phyloP scores from a whole-genome alignment of 306 rosid genomes.

The Malus sieversii region DNA sequence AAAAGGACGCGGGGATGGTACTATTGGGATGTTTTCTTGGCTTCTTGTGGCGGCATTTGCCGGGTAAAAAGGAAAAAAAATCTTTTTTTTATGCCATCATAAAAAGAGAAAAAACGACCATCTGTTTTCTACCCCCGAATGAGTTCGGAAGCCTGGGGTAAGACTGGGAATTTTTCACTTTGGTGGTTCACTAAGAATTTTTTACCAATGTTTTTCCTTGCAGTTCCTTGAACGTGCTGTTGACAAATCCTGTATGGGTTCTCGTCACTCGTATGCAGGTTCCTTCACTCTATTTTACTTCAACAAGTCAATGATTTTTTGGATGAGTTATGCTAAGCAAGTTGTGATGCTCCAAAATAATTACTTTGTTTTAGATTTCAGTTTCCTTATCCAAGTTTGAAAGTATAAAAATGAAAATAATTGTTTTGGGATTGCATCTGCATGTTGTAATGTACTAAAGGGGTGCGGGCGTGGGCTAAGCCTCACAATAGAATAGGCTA shows the following conservation, averaged over 20 bases:
- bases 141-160: not conserved
- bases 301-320: not conserved
- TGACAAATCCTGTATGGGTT: conserved; percentile 81
- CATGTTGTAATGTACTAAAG: not conserved
- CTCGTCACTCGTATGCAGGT: conserved; percentile 96
- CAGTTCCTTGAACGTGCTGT: conserved; percentile 75
- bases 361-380: not conserved
- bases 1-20: conserved; percentile 69
- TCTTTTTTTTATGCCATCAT: not conserved
- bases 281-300: not conserved
- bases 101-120: not conserved
- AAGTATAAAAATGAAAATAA: not conserved
- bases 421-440: not conserved
- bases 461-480: too few relatives aligned
- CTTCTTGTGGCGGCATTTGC: conserved; percentile 79
- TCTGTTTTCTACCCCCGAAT: not conserved
- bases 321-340: not conserved
- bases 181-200: not conserved
- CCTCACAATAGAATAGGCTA: too few relatives aligned
- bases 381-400: too few relatives aligned
- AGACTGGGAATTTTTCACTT: not conserved
- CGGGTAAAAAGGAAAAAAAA: conserved; percentile 33
- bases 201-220: conserved; percentile 17
- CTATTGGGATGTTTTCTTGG: conserved; percentile 84
- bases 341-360: not conserved